Conservation (phyloP, 2,329 filamentous ascomycete species). For the Cadophora sp. region DNA sequence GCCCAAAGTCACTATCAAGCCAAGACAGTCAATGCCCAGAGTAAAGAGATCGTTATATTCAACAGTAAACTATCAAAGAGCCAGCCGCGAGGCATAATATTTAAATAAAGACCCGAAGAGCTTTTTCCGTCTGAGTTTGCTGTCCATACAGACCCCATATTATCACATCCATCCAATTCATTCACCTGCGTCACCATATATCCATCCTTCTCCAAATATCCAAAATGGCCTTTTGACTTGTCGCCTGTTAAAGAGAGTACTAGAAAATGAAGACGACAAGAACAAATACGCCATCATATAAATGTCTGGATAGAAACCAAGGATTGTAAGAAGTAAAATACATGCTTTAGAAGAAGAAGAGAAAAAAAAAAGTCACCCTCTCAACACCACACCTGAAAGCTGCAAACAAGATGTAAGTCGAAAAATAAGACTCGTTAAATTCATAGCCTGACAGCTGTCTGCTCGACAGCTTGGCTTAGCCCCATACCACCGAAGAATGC, state of each 20-base stretch:
- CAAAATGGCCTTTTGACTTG: background rate
- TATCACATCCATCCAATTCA: constrained; percentile 21
- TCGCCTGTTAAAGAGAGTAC: constrained; percentile 16
- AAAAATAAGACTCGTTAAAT: constrained; percentile 23
- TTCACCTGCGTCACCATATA: background rate
- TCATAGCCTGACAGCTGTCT: constrained; percentile 26
- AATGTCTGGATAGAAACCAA: constrained; percentile 29
- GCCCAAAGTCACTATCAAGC: too few species aligned
- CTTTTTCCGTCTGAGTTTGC: constrained; percentile 29
- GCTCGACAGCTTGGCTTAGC: constrained; percentile 13
- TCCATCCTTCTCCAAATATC: constrained; percentile 11
- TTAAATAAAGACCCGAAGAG: constrained; percentile 26
- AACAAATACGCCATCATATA: constrained; percentile 30
- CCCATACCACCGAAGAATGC: constrained; percentile 27
- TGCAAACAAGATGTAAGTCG: background rate
- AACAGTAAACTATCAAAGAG: constrained; percentile 33
- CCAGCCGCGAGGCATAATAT: constrained; percentile 42
- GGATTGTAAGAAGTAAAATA: constrained; percentile 42
- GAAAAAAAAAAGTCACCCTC: constrained; percentile 5
- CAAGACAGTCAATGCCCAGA: background rate
- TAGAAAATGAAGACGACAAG: constrained; percentile 2
- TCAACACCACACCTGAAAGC: background rate
- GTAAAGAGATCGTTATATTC: constrained; percentile 26
- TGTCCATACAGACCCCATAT: constrained; percentile 24
- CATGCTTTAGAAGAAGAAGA: constrained; percentile 28